phyloP scores from a whole-genome alignment of 2,329 filamentous ascomycete genomes.

The Clarireedia sp. region DNA sequence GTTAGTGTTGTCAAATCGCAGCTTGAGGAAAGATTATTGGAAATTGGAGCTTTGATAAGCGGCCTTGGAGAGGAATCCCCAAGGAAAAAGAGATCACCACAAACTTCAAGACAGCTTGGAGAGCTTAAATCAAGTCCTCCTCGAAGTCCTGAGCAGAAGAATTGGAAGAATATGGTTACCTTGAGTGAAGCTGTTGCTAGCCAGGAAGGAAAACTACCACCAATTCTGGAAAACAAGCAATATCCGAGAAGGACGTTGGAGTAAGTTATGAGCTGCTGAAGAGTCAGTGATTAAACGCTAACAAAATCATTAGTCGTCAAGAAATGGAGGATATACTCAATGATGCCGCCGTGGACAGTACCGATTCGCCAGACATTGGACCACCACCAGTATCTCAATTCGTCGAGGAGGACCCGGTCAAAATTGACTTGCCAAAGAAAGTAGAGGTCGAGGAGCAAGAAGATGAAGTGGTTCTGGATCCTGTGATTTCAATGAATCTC shows the following conservation, averaged over 20 bases:
- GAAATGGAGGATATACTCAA: conserved; percentile 24
- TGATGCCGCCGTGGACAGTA: conserved; percentile 29
- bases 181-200: conserved; percentile 30
- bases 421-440: conserved; percentile 41
- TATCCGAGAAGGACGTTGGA: conserved; percentile 61
- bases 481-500: conserved; percentile 25
- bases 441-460: conserved; percentile 13
- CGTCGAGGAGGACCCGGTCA: conserved; percentile 48
- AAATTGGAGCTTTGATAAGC: conserved; percentile 60
- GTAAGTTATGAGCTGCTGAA: conserved; percentile 36
- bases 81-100: conserved; percentile 38
- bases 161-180: conserved; percentile 37
- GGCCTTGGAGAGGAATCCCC: conserved; percentile 56
- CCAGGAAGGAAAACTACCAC: conserved; percentile 43
- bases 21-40: conserved; percentile 63
- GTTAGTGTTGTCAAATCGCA: conserved; percentile 61
- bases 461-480: conserved; percentile 18
- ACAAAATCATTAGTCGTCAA: conserved; percentile 21
- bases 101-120: conserved; percentile 28
- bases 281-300: conserved; percentile 1
- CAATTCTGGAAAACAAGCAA: conserved; percentile 62
- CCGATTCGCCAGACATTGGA: conserved; percentile 62
- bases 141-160: conserved; percentile 44
- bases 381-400: conserved; percentile 52
- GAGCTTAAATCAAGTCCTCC: conserved; percentile 28